Conservation (phyloP, 1,139 yeast species). For the Kurtzmaniella quercitrusa region DNA sequence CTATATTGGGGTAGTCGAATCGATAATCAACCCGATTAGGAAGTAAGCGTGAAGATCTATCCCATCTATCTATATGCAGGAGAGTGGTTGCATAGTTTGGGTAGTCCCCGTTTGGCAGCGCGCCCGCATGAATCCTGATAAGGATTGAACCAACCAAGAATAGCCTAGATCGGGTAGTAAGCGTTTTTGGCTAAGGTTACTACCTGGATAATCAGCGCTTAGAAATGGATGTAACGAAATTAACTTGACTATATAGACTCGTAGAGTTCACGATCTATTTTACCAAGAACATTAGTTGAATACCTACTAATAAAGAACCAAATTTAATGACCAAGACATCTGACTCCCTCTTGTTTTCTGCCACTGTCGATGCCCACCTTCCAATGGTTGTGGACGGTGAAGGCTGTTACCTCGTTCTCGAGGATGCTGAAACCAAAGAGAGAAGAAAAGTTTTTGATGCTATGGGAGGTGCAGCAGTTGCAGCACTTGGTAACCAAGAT, state of each 20-base stretch:
- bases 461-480: conserved; percentile 61
- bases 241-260: background rate
- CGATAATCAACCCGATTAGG: background rate
- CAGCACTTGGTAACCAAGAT: conserved; percentile 56
- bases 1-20: background rate
- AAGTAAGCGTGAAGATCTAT: background rate
- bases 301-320: background rate
- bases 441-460: conserved; percentile 44
- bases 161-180: background rate
- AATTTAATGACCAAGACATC: conserved; percentile 3
- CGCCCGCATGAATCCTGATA: background rate
- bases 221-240: background rate
- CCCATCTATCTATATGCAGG: background rate
- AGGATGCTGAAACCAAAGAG: conserved; percentile 44
- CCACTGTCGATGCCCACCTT: conserved; percentile 32
- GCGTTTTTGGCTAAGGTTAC: background rate
- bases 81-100: background rate
- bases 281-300: background rate
- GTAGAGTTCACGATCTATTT: background rate
- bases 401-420: conserved; percentile 45
- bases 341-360: conserved; percentile 39
- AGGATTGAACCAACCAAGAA: background rate
- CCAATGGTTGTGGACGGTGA: conserved; percentile 45
- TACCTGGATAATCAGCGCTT: background rate
- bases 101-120: background rate